These are phyloP conservation scores for Russula dissimulans DNA, from an alignment of 768 basidiomycete species.

Conservation along the genomic window DNA sequence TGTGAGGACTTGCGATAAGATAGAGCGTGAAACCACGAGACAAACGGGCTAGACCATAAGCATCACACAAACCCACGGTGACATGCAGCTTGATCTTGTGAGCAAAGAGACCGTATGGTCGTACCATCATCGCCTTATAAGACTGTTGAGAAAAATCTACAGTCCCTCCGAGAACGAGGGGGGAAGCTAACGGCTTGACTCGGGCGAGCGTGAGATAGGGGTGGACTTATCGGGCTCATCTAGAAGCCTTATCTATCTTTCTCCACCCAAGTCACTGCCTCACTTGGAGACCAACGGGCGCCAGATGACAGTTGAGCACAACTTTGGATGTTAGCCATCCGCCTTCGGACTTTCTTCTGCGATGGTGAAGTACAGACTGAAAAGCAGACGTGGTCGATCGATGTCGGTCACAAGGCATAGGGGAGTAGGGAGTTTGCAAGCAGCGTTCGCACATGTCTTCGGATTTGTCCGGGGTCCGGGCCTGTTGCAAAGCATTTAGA, in stretches of 20 bases:
- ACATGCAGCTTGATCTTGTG: neutral
- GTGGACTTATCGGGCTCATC: constrained; percentile 15
- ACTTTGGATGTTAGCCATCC: neutral
- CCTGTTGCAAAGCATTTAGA: neutral
- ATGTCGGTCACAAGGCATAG: constrained; percentile 11
- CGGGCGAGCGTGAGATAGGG: constrained; percentile 4
- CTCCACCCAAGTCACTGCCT: neutral
- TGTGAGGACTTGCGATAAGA: neutral
- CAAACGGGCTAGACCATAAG: neutral
- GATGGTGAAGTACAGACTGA: neutral
- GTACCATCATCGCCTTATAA: neutral
- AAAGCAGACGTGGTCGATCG: constrained; percentile 8
- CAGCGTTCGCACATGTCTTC: constrained; percentile 3
- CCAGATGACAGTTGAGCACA: neutral
- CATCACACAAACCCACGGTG: neutral
- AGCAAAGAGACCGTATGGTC: neutral
- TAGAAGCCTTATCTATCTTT: constrained; percentile 10
- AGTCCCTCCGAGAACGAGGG: neutral
- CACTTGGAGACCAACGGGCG: neutral
- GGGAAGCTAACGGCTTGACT: neutral
- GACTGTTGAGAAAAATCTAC: neutral
- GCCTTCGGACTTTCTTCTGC: neutral
- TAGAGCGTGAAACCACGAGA: neutral
- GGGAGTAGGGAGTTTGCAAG: neutral
- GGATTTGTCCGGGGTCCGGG: constrained; percentile 12